A percentile compares a stretch with the other conserved stretches of the same genome.
phyloP scores from a whole-genome alignment of 1,284 basidiomycete species.

The Prillingera fragicola region DNA sequence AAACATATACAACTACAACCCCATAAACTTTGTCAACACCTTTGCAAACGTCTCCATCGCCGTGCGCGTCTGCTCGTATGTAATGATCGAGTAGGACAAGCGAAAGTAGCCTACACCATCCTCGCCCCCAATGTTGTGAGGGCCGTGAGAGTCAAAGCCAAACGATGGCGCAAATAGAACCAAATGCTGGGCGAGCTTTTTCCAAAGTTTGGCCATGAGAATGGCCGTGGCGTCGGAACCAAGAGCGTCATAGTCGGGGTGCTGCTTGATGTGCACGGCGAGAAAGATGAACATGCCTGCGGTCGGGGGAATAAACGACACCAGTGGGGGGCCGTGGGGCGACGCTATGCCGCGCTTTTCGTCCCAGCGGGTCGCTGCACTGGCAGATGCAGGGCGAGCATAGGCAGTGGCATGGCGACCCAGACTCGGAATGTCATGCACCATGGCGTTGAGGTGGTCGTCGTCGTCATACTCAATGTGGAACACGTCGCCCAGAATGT shows the following conservation, averaged over 20 bases:
- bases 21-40: conserved; percentile 43
- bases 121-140: conserved; percentile 40
- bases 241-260: conserved; percentile 52
- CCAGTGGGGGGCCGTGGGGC: conserved; percentile 41
- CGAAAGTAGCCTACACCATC: conserved; percentile 46
- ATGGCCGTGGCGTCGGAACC: conserved; percentile 28
- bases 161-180: conserved; percentile 46
- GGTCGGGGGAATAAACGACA: conserved; percentile 66
- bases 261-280: conserved; percentile 59
- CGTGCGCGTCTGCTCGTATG: conserved; percentile 38
- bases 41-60: conserved; percentile 39
- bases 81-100: conserved; percentile 43
- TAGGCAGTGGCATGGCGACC: conserved; percentile 18
- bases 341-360: conserved; percentile 50
- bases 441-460: conserved; percentile 10
- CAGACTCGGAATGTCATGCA: conserved; percentile 17
- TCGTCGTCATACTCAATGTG: conserved; percentile 42
- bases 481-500: conserved; percentile 45
- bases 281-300: conserved; percentile 55
- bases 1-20: too few relatives aligned
- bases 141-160: conserved; percentile 40
- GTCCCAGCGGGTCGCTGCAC: conserved; percentile 23
- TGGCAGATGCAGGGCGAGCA: conserved; percentile 10
- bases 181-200: conserved; percentile 39
- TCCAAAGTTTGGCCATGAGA: conserved; percentile 41